These are phyloP conservation scores for Zymoseptoria ardabiliae DNA, from an alignment of 2,329 filamentous ascomycete genomes.

Conservation along the genomic window DNA sequence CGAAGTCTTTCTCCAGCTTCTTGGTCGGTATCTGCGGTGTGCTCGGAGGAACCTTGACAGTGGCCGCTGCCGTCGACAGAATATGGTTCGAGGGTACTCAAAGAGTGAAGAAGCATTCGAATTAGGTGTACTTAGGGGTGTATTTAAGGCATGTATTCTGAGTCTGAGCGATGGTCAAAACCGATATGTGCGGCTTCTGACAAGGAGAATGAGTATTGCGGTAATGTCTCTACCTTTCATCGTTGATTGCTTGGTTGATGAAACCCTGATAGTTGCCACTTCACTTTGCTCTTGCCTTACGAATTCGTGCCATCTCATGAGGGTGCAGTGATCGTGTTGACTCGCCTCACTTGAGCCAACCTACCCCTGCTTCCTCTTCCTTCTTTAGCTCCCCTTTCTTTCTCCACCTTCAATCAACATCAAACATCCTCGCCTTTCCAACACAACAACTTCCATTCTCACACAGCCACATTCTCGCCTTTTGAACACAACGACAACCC, in stretches of 20 bases:
- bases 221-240: background rate
- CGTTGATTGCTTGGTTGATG: background rate
- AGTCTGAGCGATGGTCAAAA: background rate
- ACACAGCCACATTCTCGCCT: background rate
- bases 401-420: background rate
- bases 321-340: background rate
- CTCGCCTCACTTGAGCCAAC: background rate
- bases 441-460: background rate
- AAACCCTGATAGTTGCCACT: background rate
- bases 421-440: background rate
- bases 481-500: background rate
- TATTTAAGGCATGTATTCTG: background rate
- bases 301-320: background rate
- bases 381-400: background rate
- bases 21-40: conserved; percentile 90
- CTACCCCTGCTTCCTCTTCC: background rate
- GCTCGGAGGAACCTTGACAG: conserved; percentile 88
- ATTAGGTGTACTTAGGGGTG: conserved; percentile 28
- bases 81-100: conserved; percentile 82
- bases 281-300: background rate
- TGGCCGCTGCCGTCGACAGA: conserved; percentile 87
- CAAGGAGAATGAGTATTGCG: background rate
- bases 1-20: conserved; percentile 87
- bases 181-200: background rate
- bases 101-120: conserved; percentile 75